Evolutionary conservation across 352 stramenopile genomes (phyloP).

Genomic region (Pythium biforme): DNA sequence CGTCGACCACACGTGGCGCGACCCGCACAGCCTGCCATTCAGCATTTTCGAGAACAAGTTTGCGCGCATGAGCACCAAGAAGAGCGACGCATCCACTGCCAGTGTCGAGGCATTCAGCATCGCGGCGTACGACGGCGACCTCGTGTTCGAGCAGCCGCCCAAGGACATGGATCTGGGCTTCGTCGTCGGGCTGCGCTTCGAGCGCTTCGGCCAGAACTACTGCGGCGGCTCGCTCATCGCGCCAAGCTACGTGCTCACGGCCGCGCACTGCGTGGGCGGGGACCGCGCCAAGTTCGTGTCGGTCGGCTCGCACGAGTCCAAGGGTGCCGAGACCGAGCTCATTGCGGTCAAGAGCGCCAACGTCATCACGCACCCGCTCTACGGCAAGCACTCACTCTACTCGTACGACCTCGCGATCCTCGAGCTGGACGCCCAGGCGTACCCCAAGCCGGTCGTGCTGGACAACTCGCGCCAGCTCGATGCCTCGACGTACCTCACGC

Average conservation of each 20-base stretch:
- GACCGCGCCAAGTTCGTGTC: conserved; percentile 33
- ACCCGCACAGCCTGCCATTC: conserved; percentile 13
- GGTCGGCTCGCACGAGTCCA: conserved; percentile 31
- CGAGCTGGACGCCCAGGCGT: conserved; percentile 35
- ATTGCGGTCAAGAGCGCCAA: conserved; percentile 34
- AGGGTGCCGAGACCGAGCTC: conserved; percentile 31
- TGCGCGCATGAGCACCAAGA: neutral
- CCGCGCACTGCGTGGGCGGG: conserved; percentile 36
- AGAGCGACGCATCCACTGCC: neutral
- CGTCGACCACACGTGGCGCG: conserved; percentile 26
- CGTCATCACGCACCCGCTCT: conserved; percentile 34
- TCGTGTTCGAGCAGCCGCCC: conserved; percentile 25
- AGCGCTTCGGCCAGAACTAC: conserved; percentile 35
- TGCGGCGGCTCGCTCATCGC: conserved; percentile 48
- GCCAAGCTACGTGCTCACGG: conserved; percentile 43
- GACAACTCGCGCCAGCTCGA: conserved; percentile 30
- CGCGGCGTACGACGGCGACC: conserved; percentile 16
- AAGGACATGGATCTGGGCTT: conserved; percentile 28
- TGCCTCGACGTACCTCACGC: conserved; percentile 28
- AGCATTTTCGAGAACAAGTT: conserved; percentile 10
- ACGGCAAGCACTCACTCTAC: conserved; percentile 29
- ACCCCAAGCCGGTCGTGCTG: conserved; percentile 30
- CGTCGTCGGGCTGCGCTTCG: conserved; percentile 35
- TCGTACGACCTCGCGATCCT: conserved; percentile 44
- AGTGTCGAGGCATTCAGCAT: conserved; percentile 6